Evolutionary conservation across 1,284 basidiomycete genomes (phyloP), one percentile per base, ranked within the genome.

Genomic region (Ceratobasidium sp.): DNA sequence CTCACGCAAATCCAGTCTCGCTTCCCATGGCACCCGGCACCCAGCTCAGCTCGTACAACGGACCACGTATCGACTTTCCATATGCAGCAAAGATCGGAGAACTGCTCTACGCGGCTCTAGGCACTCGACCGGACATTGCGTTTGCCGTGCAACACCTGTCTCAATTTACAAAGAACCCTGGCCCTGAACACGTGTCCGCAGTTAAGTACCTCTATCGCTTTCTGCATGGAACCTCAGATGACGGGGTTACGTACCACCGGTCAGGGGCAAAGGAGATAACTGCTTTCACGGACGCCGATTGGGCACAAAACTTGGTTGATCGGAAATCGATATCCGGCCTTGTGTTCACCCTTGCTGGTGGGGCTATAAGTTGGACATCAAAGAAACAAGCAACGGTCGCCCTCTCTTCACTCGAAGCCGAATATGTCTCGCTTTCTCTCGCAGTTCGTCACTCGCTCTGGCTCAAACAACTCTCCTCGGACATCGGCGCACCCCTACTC

Each of bases 321-420:
- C 73, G 78, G 0, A 54, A 76, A 8, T 84, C 82, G 0, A 81
- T 82, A 16, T 82, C 81, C 11, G 83, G 85, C 0, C 84, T 82
- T 72, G 75, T 77, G 9, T 82, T 82, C 75, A 76, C 74, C 6
- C 52, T 81, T 16, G 76, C 76, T 21, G 77, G 78, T 2, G 80
- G 79, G 13, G 66, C 79, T 1, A 75, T 86, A 41, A 79, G 80
- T 2, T 86, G 84, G 84, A 71, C 71, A 16, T 82, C 82, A 0
- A 79, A 80, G 47, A 80, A 82, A 44, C 84, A 86, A 73, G 52
- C 73, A 1, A 79, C 79, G 0, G 78, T 83, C 6, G 78, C 83
- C 1, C 71, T 75, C 1, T 86, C 82, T 0, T 81, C 82, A 0
- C 78, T 78, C 1, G 83, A 85, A 58, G 80, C 85, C 9, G 80